These are phyloP conservation scores for Parachaetomium inaequale DNA, from an alignment of 495 filamentous ascomycete genomes.

Conservation along the genomic window DNA sequence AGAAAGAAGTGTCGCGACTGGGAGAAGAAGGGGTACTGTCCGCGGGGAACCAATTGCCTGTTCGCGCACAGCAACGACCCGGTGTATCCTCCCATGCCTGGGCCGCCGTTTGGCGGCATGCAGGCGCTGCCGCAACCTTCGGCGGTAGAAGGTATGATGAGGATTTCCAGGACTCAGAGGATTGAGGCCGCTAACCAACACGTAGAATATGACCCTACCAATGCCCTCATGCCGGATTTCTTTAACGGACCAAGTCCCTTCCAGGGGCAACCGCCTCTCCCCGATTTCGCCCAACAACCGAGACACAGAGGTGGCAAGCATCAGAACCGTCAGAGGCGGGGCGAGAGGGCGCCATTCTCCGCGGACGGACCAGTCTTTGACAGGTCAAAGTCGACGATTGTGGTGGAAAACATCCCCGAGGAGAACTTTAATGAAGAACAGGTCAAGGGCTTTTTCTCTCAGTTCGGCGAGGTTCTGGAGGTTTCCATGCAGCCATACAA, in stretches of 20 bases:
- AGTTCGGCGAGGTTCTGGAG: slow-evolving; percentile 74
- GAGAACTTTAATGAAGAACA: slow-evolving; percentile 73
- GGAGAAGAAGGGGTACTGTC: slow-evolving; percentile 83
- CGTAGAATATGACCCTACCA: slow-evolving; percentile 81
- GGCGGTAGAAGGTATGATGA: slow-evolving; percentile 35
- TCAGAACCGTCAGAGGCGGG: slow-evolving; percentile 28
- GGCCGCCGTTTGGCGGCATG: background rate
- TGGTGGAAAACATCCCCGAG: slow-evolving; percentile 89
- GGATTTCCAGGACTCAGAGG: background rate
- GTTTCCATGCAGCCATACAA: slow-evolving; percentile 74
- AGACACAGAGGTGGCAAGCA: slow-evolving; percentile 23
- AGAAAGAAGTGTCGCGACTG: slow-evolving; percentile 76
- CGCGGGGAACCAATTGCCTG: slow-evolving; percentile 64
- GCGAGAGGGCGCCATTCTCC: slow-evolving; percentile 60
- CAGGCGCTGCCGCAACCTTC: slow-evolving; percentile 12
- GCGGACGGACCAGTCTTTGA: slow-evolving; percentile 71
- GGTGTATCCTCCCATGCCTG: slow-evolving; percentile 14
- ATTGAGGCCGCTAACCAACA: slow-evolving; percentile 16
- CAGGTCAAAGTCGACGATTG: slow-evolving; percentile 71
- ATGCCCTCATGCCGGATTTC: slow-evolving; percentile 39
- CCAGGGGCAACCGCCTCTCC: slow-evolving; percentile 4
- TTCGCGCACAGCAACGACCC: slow-evolving; percentile 68
- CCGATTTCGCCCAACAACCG: slow-evolving; percentile 6
- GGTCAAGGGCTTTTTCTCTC: slow-evolving; percentile 77
- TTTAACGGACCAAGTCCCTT: slow-evolving; percentile 2